These are phyloP conservation scores for Pythium phragmiticola DNA, from an alignment of 352 stramenopile species.

Conservation along the genomic window DNA sequence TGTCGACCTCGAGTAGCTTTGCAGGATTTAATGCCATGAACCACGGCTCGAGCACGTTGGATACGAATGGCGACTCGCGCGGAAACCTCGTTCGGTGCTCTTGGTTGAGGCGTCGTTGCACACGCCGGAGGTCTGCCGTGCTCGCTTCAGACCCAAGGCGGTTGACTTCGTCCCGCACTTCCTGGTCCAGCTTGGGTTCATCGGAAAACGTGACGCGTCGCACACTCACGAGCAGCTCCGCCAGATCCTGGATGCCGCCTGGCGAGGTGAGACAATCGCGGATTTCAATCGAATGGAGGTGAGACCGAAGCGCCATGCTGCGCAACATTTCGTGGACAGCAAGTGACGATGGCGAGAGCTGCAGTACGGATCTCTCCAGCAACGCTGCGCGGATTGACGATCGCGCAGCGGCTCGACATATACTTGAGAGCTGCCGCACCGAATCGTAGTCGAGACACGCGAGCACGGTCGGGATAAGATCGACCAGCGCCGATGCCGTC, in stretches of 20 bases:
- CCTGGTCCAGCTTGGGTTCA: constrained; percentile 8
- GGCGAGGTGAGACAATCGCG: constrained; percentile 3
- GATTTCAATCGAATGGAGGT: constrained; percentile 11
- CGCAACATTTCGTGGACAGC: constrained; percentile 15
- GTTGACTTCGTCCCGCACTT: constrained; percentile 13
- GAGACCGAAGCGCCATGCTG: constrained; percentile 10
- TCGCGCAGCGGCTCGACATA: constrained; percentile 2
- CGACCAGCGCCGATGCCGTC: background rate
- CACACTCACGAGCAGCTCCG: constrained; percentile 2
- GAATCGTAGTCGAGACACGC: constrained; percentile 17
- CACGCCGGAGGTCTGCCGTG: constrained; percentile 3
- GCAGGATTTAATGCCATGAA: background rate
- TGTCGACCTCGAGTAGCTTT: constrained; percentile 1
- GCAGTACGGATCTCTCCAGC: constrained; percentile 13
- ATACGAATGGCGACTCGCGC: background rate
- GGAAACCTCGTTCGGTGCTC: constrained; percentile 2
- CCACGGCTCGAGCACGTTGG: background rate
- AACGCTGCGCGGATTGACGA: constrained; percentile 2
- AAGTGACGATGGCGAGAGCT: constrained; percentile 16
- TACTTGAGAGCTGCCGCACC: constrained; percentile 14
- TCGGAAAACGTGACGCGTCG: constrained; percentile 10
- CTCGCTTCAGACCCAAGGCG: background rate
- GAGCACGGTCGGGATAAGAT: constrained; percentile 13
- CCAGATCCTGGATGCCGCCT: background rate
- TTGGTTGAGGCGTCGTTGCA: constrained; percentile 10